These are phyloP conservation scores for Penicillium olsonii DNA, from an alignment of 2,329 filamentous ascomycete genomes.

Conservation along the genomic window DNA sequence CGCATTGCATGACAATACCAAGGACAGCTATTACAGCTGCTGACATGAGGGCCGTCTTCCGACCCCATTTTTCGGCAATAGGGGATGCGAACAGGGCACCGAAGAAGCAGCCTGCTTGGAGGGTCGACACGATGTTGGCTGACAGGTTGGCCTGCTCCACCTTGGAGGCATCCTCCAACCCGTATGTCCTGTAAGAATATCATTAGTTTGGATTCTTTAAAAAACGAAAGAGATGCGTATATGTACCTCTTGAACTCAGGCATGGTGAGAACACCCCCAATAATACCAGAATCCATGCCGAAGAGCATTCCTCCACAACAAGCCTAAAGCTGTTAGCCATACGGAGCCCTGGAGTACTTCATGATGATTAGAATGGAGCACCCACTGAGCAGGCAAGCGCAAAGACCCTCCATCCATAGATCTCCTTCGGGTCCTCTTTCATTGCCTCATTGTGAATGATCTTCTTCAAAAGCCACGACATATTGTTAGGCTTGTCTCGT, in stretches of 20 bases:
- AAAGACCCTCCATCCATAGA: constrained; percentile 71
- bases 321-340: constrained; percentile 36
- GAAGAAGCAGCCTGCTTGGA: constrained; percentile 69
- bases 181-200: constrained; percentile 51
- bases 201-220: constrained; percentile 20
- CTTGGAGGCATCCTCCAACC: constrained; percentile 45
- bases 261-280: constrained; percentile 67
- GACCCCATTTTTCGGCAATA: constrained; percentile 52
- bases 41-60: constrained; percentile 57
- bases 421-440: constrained; percentile 65
- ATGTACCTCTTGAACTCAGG: constrained; percentile 57
- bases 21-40: constrained; percentile 60
- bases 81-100: constrained; percentile 57
- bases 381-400: constrained; percentile 60
- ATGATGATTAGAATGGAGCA: background rate
- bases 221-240: background rate
- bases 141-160: constrained; percentile 56
- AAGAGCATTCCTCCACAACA: constrained; percentile 72
- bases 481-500: constrained; percentile 27
- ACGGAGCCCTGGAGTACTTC: no score
- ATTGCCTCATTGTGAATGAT: constrained; percentile 72
- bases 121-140: constrained; percentile 70
- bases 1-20: constrained; percentile 66
- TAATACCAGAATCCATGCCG: constrained; percentile 67
- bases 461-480: constrained; percentile 52